Conservation (phyloP, 768 basidiomycete genomes). For the Pholiota conissans region DNA sequence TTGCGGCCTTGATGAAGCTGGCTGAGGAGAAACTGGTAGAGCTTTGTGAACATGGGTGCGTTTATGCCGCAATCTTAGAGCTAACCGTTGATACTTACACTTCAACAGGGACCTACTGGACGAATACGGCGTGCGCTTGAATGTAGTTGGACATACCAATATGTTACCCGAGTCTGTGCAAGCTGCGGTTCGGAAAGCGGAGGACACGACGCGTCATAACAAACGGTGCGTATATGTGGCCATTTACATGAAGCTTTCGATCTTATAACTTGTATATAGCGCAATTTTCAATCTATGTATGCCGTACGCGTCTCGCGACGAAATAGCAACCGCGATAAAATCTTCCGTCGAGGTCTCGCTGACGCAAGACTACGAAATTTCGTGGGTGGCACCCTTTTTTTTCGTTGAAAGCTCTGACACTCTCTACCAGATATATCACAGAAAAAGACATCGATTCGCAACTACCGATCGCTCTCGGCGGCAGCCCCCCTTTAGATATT, state of each 20-base stretch:
- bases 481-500: conserved; percentile 84
- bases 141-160: conserved; percentile 72
- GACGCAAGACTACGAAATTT: conserved; percentile 17
- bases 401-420: background rate
- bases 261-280: conserved; percentile 36
- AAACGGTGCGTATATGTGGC: conserved; percentile 46
- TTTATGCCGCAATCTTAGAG: conserved; percentile 6
- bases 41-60: conserved; percentile 79
- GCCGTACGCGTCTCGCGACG: conserved; percentile 90
- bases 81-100: background rate
- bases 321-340: conserved; percentile 82
- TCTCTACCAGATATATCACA: conserved; percentile 41
- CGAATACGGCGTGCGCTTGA: conserved; percentile 79
- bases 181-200: conserved; percentile 66
- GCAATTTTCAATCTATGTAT: conserved; percentile 91
- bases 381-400: conserved; percentile 12
- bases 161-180: conserved; percentile 83
- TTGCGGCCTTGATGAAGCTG: conserved; percentile 84
- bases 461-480: conserved; percentile 62
- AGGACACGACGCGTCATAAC: conserved; percentile 75
- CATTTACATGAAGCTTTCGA: background rate
- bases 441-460: conserved; percentile 67
- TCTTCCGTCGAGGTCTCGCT: conserved; percentile 43
- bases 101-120: conserved; percentile 71
- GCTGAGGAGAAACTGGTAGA: conserved; percentile 78